phyloP scores from a whole-genome alignment of 768 basidiomycete genomes.

The Pleurotus djamor region DNA sequence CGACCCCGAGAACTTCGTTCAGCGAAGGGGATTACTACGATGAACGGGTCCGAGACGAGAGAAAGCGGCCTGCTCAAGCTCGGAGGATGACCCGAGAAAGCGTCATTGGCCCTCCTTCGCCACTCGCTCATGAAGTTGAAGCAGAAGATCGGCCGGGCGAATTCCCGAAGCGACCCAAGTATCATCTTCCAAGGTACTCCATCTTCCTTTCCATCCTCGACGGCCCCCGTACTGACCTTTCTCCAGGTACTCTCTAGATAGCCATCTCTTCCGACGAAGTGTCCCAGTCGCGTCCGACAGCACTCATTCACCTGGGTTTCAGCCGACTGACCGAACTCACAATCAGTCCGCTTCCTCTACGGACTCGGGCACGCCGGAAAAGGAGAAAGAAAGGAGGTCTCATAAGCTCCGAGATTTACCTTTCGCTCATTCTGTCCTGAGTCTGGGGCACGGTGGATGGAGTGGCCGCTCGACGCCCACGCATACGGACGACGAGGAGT shows the following conservation, averaged over 20 bases:
- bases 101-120: constrained; percentile 8
- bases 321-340: background rate
- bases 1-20: constrained; percentile 15
- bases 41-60: constrained; percentile 10
- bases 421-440: constrained; percentile 11
- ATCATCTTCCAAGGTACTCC: constrained; percentile 54
- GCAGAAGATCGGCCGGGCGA: constrained; percentile 3
- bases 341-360: background rate
- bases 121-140: background rate
- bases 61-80: constrained; percentile 10
- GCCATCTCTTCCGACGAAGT: constrained; percentile 6
- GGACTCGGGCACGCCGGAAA: background rate
- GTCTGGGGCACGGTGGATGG: constrained; percentile 16
- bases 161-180: constrained; percentile 51
- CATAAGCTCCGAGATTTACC: constrained; percentile 18
- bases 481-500: constrained; percentile 11
- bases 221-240: background rate
- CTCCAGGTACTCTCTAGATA: constrained; percentile 22
- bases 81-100: background rate
- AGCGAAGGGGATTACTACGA: background rate
- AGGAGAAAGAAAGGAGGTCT: constrained; percentile 34
- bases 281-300: background rate
- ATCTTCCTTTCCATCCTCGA: background rate
- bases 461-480: constrained; percentile 14
- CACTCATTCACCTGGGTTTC: background rate